Conservation (phyloP, 148 eudicot genomes). For the Vaccinium macrocarpon region DNA sequence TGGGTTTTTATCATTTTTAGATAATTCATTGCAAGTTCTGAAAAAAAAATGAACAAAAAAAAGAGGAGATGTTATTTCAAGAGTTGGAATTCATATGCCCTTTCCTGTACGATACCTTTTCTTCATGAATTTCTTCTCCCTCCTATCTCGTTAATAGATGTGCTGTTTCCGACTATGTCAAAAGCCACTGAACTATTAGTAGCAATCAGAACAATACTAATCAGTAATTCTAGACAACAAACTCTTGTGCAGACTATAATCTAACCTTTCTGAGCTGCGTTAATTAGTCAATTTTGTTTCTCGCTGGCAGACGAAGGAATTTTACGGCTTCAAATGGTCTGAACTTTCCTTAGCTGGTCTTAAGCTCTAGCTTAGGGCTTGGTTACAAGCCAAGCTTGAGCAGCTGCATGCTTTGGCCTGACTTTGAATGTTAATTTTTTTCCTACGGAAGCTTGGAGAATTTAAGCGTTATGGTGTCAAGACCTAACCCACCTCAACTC, state of each 20-base stretch:
- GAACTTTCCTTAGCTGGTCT: not conserved
- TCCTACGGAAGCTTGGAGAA: not conserved
- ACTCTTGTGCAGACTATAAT: not conserved
- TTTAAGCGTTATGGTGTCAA: not conserved
- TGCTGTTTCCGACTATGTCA: not conserved
- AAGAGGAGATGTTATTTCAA: not conserved
- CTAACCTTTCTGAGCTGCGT: not conserved
- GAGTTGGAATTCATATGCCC: not conserved
- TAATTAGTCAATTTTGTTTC: not conserved
- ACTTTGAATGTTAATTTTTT: not conserved
- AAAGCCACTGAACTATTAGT: not conserved
- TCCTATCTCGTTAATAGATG: not conserved
- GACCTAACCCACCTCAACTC: not conserved
- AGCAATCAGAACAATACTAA: not conserved
- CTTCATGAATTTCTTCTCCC: not conserved
- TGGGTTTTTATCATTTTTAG: not conserved
- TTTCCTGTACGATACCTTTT: not conserved
- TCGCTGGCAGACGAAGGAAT: not conserved
- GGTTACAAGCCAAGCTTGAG: not conserved
- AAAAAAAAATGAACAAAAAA: not conserved
- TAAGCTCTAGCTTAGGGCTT: not conserved
- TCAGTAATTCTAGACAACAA: not conserved
- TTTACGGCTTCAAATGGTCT: not conserved
- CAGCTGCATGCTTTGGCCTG: not conserved
- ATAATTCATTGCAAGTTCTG: not conserved